Evolutionary conservation across 805 yeast genomes (phyloP).

Genomic region (Danielozyma ontarioensis): DNA sequence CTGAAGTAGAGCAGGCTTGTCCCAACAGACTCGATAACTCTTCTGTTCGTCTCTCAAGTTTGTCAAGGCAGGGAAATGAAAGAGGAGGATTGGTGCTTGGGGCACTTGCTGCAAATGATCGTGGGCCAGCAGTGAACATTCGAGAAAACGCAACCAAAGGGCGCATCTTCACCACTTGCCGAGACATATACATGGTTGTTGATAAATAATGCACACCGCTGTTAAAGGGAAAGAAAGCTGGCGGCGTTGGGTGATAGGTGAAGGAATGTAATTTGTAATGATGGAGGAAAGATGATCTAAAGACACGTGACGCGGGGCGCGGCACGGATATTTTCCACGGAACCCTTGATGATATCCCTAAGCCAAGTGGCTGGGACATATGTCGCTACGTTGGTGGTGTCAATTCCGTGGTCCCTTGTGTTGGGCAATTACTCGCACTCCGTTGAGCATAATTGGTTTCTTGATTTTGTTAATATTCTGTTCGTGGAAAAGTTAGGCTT

Average conservation of each 20-base stretch:
- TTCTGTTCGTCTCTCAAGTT: conserved; percentile 53
- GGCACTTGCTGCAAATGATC: conserved; percentile 3
- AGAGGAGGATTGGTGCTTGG: conserved; percentile 56
- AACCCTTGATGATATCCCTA: background rate
- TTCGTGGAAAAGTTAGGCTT: conserved; percentile 25
- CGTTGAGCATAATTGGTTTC: conserved; percentile 8
- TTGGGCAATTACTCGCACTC: conserved; percentile 7
- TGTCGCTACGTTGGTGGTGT: background rate
- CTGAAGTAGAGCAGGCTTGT: conserved; percentile 12
- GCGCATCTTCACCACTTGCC: too few relatives aligned
- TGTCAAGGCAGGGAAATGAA: conserved; percentile 83
- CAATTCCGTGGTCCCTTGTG: conserved; percentile 5
- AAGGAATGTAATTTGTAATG: too few relatives aligned
- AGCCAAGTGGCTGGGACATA: conserved; percentile 1
- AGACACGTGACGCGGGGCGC: too few relatives aligned
- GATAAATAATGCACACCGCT: too few relatives aligned
- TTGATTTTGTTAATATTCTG: conserved; percentile 12
- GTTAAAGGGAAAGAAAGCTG: too few relatives aligned
- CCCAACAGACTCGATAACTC: conserved; percentile 15
- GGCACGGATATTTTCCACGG: too few relatives aligned
- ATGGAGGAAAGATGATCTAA: too few relatives aligned
- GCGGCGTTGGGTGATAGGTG: too few relatives aligned
- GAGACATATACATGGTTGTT: too few relatives aligned
- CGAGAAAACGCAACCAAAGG: too few relatives aligned
- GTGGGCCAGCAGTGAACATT: conserved; percentile 1